A percentile compares a stretch with the other conserved stretches of the same genome.
These are phyloP conservation scores for Pseudopithomyces chartarum DNA, from an alignment of 2,329 filamentous ascomycete species.

Conservation along the genomic window DNA sequence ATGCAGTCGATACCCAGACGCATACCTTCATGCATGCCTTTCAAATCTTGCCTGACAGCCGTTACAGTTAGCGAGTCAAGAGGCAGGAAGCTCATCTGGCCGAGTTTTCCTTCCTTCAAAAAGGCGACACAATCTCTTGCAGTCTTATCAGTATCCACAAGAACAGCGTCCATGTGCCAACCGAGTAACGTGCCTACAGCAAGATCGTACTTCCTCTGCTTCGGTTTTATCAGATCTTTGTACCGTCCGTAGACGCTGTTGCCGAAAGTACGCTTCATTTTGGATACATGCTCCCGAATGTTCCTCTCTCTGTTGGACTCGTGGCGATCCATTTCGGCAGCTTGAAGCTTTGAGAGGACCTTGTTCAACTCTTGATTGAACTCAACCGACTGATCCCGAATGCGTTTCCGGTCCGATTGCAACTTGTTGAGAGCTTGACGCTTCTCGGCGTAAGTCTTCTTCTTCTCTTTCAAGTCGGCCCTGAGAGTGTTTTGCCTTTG, in stretches of 20 bases:
- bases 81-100: constrained; percentile 92
- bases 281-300: constrained; percentile 81
- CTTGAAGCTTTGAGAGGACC: constrained; percentile 77
- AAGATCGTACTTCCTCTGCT: constrained; percentile 95
- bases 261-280: constrained; percentile 87
- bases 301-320: constrained; percentile 84
- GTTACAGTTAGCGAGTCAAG: constrained; percentile 97
- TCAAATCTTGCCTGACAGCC: constrained; percentile 85
- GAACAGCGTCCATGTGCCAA: constrained; percentile 89
- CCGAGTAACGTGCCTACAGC: constrained; percentile 92
- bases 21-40: constrained; percentile 81
- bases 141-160: constrained; percentile 94
- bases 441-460: constrained; percentile 79
- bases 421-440: constrained; percentile 85
- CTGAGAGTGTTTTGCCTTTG: constrained; percentile 71
- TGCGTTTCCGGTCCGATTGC: constrained; percentile 44
- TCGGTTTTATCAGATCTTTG: constrained; percentile 90
- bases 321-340: constrained; percentile 82
- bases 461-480: constrained; percentile 67
- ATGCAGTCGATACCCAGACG: constrained; percentile 94
- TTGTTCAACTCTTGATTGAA: constrained; percentile 90
- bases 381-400: constrained; percentile 82
- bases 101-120: constrained; percentile 84
- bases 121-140: constrained; percentile 94
- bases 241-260: constrained; percentile 81